Evolutionary conservation across 148 eudicot species (phyloP).

Genomic region (Chenopodium formosanum): DNA sequence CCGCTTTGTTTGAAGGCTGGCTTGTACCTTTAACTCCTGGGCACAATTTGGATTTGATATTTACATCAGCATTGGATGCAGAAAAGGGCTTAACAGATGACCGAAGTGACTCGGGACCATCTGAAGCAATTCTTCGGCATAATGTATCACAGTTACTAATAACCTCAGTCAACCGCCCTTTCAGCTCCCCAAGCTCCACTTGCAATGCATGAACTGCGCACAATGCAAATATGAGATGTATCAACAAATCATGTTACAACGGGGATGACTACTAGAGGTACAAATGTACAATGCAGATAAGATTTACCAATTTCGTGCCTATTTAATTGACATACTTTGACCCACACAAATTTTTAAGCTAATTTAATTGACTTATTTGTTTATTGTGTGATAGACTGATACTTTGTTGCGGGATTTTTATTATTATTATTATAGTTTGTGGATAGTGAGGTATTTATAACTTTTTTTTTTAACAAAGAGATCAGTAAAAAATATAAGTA

Average conservation of each 20-base stretch:
- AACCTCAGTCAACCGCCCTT: constrained; percentile 89
- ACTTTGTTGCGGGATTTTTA: too few species aligned
- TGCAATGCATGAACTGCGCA: constrained; percentile 69
- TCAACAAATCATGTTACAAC: background rate
- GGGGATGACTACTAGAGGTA: background rate
- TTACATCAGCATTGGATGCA: constrained; percentile 34
- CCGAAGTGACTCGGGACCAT: constrained; percentile 76
- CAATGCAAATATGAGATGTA: constrained; percentile 9
- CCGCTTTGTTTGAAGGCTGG: constrained; percentile 24
- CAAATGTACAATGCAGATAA: background rate
- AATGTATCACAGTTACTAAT: constrained; percentile 83
- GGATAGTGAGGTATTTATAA: too few species aligned
- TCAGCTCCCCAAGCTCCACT: constrained; percentile 92
- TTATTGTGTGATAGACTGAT: too few species aligned
- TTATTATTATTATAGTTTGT: too few species aligned
- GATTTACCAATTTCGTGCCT: background rate
- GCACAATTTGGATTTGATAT: constrained; percentile 26
- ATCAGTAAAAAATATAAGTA: background rate
- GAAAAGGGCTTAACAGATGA: constrained; percentile 70
- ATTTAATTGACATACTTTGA: too few species aligned
- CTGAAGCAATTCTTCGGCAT: constrained; percentile 62
- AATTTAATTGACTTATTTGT: too few species aligned
- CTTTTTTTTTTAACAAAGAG: background rate
- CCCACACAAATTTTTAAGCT: too few species aligned
- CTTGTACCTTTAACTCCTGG: constrained; percentile 23